These are phyloP conservation scores for Arthrobotrys sinensis DNA, from an alignment of 2,329 filamentous ascomycete species.

Conservation along the genomic window DNA sequence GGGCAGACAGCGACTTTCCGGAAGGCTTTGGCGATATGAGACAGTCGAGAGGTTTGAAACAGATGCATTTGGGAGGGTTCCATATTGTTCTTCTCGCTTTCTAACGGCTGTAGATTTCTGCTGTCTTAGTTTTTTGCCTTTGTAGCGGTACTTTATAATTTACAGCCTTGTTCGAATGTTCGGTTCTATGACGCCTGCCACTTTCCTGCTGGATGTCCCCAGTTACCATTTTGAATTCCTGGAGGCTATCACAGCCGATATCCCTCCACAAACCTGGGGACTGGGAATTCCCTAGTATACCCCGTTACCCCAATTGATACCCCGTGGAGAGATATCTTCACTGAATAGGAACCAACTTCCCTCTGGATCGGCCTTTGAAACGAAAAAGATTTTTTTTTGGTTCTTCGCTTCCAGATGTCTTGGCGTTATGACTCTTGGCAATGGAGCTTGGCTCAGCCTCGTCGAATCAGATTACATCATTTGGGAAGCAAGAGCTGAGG, in stretches of 20 bases:
- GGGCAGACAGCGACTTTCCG: background rate
- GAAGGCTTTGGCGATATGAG: constrained; percentile 19
- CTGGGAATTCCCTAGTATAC: constrained; percentile 18
- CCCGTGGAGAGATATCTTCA: constrained; percentile 46
- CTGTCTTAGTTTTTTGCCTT: constrained; percentile 14
- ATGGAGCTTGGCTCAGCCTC: constrained; percentile 25
- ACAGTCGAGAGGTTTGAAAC: constrained; percentile 44
- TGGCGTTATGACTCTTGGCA: constrained; percentile 25
- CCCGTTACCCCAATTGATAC: constrained; percentile 31
- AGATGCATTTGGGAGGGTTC: background rate
- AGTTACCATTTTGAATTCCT: constrained; percentile 20
- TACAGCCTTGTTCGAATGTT: no score
- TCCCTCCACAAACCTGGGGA: constrained; percentile 47
- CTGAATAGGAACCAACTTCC: constrained; percentile 38
- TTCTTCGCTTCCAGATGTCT: constrained; percentile 21
- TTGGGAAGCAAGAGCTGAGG: background rate
- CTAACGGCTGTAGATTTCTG: constrained; percentile 21
- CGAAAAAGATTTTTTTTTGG: constrained; percentile 11
- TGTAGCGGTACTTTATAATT: no score
- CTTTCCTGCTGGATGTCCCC: constrained; percentile 11
- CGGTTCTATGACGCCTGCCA: no score
- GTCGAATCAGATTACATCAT: constrained; percentile 24
- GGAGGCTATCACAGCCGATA: constrained; percentile 54
- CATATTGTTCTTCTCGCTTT: constrained; percentile 34
- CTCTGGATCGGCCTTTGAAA: constrained; percentile 3